Conservation (phyloP, 176 grass and related monocot genomes). For the Tillandsia fasciculata region DNA sequence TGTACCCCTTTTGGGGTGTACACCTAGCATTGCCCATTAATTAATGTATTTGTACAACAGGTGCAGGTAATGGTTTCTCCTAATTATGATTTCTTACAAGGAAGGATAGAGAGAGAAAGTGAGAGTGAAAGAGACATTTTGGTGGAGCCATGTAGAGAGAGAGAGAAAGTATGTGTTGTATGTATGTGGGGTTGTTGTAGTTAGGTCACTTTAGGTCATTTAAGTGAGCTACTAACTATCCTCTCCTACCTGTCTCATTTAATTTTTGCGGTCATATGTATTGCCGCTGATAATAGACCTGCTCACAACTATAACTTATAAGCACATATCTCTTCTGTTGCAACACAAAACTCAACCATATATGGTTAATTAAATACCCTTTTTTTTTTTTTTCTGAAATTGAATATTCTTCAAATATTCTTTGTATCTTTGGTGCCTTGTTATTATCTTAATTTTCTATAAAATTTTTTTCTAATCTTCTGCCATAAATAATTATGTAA, state of each 20-base stretch:
- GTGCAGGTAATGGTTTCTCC: not conserved
- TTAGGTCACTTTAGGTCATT: slow-evolving; percentile 31
- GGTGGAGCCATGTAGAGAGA: not conserved
- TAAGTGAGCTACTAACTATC: slow-evolving; percentile 39
- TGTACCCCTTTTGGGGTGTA: no score
- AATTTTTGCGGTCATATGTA: not conserved
- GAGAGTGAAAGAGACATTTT: slow-evolving; percentile 24
- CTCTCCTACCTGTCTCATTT: slow-evolving; percentile 18
- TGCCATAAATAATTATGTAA: no score
- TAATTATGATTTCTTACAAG: not conserved
- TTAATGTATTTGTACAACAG: not conserved
- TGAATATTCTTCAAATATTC: no score
- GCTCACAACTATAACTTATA: not conserved
- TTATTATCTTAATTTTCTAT: no score
- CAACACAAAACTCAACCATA: no score
- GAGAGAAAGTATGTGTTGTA: slow-evolving; percentile 9
- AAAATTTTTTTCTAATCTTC: no score
- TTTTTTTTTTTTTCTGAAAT: no score
- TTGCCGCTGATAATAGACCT: not conserved
- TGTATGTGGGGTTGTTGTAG: slow-evolving; percentile 7
- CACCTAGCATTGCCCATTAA: no score
- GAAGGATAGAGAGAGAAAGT: slow-evolving; percentile 11
- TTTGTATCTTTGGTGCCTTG: no score
- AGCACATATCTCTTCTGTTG: not conserved
- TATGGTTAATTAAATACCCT: no score